Evolutionary conservation across 2,329 filamentous ascomycete species (phyloP).

Genomic region (Pseudogymnoascus sp.): DNA sequence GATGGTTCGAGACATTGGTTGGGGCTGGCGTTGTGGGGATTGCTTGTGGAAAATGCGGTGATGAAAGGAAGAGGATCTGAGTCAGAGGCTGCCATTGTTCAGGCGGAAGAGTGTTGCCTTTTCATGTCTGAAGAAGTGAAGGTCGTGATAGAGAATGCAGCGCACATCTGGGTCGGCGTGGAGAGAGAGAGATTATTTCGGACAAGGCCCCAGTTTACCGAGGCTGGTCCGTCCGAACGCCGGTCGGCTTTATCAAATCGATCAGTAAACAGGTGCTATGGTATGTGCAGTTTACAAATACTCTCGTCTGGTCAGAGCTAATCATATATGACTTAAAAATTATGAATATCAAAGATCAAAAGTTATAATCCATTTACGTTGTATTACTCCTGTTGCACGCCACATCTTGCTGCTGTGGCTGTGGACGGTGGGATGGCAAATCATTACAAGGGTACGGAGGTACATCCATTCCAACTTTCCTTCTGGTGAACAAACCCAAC

Average conservation of each 20-base stretch:
- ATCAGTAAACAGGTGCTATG: not conserved
- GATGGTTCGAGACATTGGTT: slow-evolving; percentile 21
- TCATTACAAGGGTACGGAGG: not conserved
- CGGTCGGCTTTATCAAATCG: not conserved
- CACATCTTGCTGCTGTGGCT: not conserved
- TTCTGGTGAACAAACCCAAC: not conserved
- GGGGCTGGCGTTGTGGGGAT: slow-evolving; percentile 17
- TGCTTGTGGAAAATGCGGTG: slow-evolving; percentile 12
- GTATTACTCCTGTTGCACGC: not conserved
- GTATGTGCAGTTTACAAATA: not conserved
- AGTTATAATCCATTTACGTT: not conserved
- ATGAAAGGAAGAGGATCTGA: slow-evolving; percentile 13
- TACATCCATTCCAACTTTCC: not conserved
- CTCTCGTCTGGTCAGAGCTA: not conserved
- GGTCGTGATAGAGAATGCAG: slow-evolving; percentile 25
- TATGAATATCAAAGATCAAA: not conserved
- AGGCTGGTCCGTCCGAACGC: not conserved
- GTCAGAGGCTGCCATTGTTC: slow-evolving; percentile 21
- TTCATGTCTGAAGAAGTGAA: slow-evolving; percentile 15
- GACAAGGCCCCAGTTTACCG: slow-evolving; percentile 4
- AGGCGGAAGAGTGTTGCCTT: slow-evolving; percentile 14
- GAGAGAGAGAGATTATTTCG: slow-evolving; percentile 6
- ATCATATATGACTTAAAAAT: not conserved
- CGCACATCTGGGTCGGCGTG: slow-evolving; percentile 13
- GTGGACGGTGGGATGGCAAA: not conserved